Conservation (phyloP, 164 flowering plant genomes). For the Dillenia turbinata region DNA sequence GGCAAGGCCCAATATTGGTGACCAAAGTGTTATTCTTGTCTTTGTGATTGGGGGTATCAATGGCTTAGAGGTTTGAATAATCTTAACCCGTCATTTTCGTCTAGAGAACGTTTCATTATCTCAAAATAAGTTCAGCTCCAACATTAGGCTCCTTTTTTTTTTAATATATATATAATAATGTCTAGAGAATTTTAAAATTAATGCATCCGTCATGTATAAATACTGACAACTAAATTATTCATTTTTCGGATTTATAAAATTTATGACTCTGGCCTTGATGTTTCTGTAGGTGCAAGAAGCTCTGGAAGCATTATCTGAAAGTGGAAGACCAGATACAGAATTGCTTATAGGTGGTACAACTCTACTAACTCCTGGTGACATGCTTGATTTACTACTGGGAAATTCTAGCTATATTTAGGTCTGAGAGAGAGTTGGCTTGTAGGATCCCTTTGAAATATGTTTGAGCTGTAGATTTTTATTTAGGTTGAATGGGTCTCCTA, state of each 20-base stretch:
- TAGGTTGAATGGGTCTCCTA: no score
- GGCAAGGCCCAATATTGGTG: constrained; percentile 89
- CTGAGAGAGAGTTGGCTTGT: no score
- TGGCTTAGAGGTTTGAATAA: constrained; percentile 63
- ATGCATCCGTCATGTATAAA: no score
- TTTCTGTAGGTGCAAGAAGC: constrained; percentile 65
- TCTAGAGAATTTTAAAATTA: no score
- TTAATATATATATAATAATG: neutral
- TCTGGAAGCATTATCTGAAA: constrained; percentile 70
- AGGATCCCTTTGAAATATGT: no score
- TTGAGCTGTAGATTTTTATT: no score
- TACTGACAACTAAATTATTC: no score
- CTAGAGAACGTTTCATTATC: no score
- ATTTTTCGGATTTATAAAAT: neutral
- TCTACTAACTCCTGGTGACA: constrained; percentile 74
- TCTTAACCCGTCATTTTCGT: neutral
- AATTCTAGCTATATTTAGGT: constrained; percentile 40
- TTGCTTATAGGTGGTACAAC: constrained; percentile 86
- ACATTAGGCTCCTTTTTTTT: neutral
- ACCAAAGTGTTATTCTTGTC: constrained; percentile 74
- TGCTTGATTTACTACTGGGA: constrained; percentile 80
- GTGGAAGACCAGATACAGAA: constrained; percentile 76
- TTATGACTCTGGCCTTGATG: constrained; percentile 2
- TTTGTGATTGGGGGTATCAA: constrained; percentile 92
- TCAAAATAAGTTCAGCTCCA: no score